Evolutionary conservation across 1,284 basidiomycete species (phyloP).

Genomic region (Grifola frondosa): DNA sequence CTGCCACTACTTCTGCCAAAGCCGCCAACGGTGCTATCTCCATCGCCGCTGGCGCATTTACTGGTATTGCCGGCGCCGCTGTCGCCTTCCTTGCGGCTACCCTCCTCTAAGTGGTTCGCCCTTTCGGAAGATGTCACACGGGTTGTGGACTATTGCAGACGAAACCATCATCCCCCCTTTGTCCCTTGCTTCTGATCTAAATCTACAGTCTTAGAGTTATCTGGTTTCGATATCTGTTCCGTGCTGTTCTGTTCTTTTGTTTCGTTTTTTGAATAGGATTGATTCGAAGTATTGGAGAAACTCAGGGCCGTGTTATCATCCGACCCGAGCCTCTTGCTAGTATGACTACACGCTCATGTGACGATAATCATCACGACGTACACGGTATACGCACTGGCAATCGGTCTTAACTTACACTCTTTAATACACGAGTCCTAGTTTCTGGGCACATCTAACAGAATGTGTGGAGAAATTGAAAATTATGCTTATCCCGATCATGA

Average conservation of each 20-base stretch:
- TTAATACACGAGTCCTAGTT: slow-evolving; percentile 24
- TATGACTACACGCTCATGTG: not conserved
- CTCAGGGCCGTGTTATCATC: slow-evolving; percentile 18
- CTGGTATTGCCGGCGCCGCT: slow-evolving; percentile 28
- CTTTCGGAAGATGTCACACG: not conserved
- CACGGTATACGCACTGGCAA: slow-evolving; percentile 19
- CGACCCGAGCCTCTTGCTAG: slow-evolving; percentile 10
- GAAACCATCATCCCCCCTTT: slow-evolving; percentile 1
- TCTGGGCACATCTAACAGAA: too few relatives aligned
- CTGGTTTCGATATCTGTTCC: not conserved
- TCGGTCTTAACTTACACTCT: slow-evolving; percentile 25
- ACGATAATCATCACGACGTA: slow-evolving; percentile 16
- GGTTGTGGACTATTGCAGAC: not conserved
- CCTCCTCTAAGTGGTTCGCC: slow-evolving; percentile 21
- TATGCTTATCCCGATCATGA: too few relatives aligned
- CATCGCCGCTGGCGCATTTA: slow-evolving; percentile 22
- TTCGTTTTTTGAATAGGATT: slow-evolving; percentile 1
- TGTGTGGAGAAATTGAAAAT: too few relatives aligned
- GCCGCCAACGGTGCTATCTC: slow-evolving; percentile 27
- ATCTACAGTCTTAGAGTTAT: slow-evolving; percentile 10
- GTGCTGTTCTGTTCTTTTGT: slow-evolving; percentile 1
- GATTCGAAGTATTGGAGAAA: too few relatives aligned
- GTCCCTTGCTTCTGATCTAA: not conserved
- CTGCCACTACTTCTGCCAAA: slow-evolving; percentile 22
- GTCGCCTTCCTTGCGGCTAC: slow-evolving; percentile 29